Evolutionary conservation across 768 basidiomycete species (phyloP), one percentile per base, ranked within the genome.

Genomic region (Leccinum fibrillosum): DNA sequence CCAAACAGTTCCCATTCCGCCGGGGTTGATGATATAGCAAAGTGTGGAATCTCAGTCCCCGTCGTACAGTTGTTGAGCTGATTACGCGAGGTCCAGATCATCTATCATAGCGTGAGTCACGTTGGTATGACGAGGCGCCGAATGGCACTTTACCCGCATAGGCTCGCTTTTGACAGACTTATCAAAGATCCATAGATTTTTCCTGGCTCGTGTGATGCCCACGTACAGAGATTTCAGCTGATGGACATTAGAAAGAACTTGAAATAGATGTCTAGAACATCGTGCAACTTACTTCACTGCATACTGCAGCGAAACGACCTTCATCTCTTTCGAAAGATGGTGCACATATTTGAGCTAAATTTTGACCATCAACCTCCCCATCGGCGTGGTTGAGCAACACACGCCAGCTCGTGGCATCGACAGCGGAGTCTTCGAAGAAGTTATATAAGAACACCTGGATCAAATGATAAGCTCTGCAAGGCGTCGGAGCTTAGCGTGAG

Each of bases 201-300:
- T 86, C 45, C 84, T 78, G 0, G 88, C 86, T 44, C 88, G 71
- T 0, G 89, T 90, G 15, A 88, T 79, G 0, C 86, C 88, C 2
- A 90, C 88, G 55, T 90, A 90, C 0, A 90, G 70, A 48, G 76
- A 79, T 62, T 90, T 89, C 23, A 90, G 74, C 86, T 88, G 3
- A 49, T 17, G 5, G 5, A 25, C 2, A 17, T 69, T 30, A 59
- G 28, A 19, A 10, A 44, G 52, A 50, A 10, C 28, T 3, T 42
- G 21, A 15, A 13, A 19, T 34, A 32, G 17, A 63, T 9, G 2
- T 13, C 4, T 21, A 5, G 5, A 47, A 8, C 12, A n/a, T 49
- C 9, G 56, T 71, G 35, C 8, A n/a, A 17, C 37, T 39, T 39
- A 85, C 86, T 72, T 88, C 87, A 2, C 74, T 75, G 62, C 86